These are phyloP conservation scores for Diplodia scrobiculata DNA, from an alignment of 2,329 filamentous ascomycete genomes.

Conservation along the genomic window DNA sequence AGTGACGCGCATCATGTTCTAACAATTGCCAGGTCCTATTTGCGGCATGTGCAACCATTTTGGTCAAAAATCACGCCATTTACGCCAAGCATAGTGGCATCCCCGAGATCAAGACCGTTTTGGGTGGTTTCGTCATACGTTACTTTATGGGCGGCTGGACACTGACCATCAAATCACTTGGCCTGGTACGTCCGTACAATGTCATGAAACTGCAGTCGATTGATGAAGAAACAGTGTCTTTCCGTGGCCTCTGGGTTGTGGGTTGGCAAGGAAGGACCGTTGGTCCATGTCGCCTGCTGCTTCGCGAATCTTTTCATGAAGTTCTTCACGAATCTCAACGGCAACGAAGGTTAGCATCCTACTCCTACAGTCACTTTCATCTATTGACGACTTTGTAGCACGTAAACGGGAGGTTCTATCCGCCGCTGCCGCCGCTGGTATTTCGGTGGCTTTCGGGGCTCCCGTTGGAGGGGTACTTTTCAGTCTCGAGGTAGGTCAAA, in stretches of 20 bases:
- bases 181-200: slow-evolving; percentile 60
- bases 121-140: slow-evolving; percentile 90
- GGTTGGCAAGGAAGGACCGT: slow-evolving; percentile 92
- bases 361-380: neutral
- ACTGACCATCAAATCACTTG: slow-evolving; percentile 82
- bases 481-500: slow-evolving; percentile 71
- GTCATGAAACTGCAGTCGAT: slow-evolving; percentile 36
- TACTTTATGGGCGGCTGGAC: slow-evolving; percentile 88
- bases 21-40: slow-evolving; percentile 65
- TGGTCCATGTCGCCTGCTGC: slow-evolving; percentile 96
- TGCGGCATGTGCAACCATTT: slow-evolving; percentile 71
- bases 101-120: slow-evolving; percentile 93
- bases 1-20: slow-evolving; percentile 30
- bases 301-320: slow-evolving; percentile 95
- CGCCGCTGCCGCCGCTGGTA: slow-evolving; percentile 86
- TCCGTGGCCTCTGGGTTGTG: slow-evolving; percentile 93
- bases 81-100: slow-evolving; percentile 96
- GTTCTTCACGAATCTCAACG: slow-evolving; percentile 75
- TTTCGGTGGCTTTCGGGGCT: slow-evolving; percentile 90
- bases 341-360: slow-evolving; percentile 71
- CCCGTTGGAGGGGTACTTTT: slow-evolving; percentile 94
- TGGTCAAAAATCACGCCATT: slow-evolving; percentile 81
- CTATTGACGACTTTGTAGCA: slow-evolving; percentile 55
- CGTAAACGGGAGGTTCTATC: slow-evolving; percentile 92
- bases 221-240: slow-evolving; percentile 64